Evolutionary conservation across 306 rosid genomes (phyloP).

Genomic region (Carpinus fangiana): DNA sequence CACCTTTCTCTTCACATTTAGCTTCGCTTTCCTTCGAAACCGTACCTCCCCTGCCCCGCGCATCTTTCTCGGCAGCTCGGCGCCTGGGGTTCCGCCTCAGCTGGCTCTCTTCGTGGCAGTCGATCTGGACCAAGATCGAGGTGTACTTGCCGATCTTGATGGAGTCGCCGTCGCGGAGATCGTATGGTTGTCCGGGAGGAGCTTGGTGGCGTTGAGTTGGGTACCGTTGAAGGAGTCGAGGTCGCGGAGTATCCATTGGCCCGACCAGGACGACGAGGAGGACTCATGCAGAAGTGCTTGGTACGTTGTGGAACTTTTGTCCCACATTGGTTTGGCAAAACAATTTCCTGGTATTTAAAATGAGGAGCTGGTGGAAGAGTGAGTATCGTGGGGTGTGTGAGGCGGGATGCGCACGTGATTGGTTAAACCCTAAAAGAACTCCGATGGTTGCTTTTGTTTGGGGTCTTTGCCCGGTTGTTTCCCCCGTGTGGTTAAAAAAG

Average conservation of each 20-base stretch:
- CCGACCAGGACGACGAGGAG: slow-evolving; percentile 34
- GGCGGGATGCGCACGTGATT: neutral
- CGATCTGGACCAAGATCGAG: slow-evolving; percentile 45
- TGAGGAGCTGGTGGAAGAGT: neutral
- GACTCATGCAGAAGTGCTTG: slow-evolving; percentile 56
- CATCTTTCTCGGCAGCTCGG: slow-evolving; percentile 21
- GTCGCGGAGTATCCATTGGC: slow-evolving; percentile 63
- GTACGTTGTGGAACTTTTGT: slow-evolving; percentile 15
- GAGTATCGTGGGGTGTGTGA: neutral
- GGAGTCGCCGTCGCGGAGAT: slow-evolving; percentile 44
- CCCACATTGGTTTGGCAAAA: neutral
- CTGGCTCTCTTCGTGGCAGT: slow-evolving; percentile 16
- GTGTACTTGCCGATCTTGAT: slow-evolving; percentile 70
- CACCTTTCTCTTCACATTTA: slow-evolving; percentile 1
- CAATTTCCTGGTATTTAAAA: neutral
- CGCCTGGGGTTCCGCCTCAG: slow-evolving; percentile 54
- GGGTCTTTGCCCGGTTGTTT: slow-evolving; percentile 1
- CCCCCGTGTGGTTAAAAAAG: neutral
- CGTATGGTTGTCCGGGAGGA: slow-evolving; percentile 43
- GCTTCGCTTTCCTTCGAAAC: slow-evolving; percentile 19
- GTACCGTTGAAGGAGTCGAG: slow-evolving; percentile 85
- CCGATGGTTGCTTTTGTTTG: neutral
- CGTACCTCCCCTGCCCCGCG: slow-evolving; percentile 27
- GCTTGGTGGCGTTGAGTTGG: slow-evolving; percentile 37
- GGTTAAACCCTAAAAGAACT: neutral